Base-by-base conservation (phyloP, 1,284 basidiomycete species). In the Anthracocystis setariae region DNA sequence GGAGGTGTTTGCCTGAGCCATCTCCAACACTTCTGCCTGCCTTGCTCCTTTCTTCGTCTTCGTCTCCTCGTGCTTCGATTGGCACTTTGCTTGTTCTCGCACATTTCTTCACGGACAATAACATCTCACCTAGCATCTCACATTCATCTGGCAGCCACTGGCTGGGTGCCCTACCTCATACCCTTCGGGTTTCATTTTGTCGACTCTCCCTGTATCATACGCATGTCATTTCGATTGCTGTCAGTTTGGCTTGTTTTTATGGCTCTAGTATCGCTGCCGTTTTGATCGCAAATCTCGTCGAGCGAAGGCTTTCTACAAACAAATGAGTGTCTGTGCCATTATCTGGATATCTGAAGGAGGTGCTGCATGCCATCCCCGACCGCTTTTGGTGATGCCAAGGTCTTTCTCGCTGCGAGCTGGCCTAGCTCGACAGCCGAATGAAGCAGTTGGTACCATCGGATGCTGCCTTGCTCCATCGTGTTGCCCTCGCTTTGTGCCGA, bases 361-460 rank as follows among this genome's bases (percentile, higher is more conserved):
- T 67, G 40, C 18, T 57, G 51, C 57, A 73, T 69, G 0, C 50
- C 51, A 3, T 58, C 54, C 8, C 71, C 71, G 2, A 73, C 64
- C 0, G 71, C 71, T 10, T 53, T 54, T 7, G 43, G 29, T 2
- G 60, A 69, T 12, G 59, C 52, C 0, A 73, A 51, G 3, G 66
- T 73, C 20, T 43, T 51, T 15, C 56, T 47, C 4, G 71, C 71
- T 21, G 71, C 65, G 8, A 61, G 48, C n/a, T 73, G 71, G 5
- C 71, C 71, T 0, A 64, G 33, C 20, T 55, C 32, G 27, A 68
- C 55, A 8, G 66, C 59, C 3, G 39, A 46, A 17, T 65, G 53
- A 27, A 73, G 29, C 4, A 23, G 33, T 2, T 29, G 7, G 23
- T 46, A 32, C 54, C 57, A 57, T 3, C 20, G 23, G 20, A 27